Evolutionary conservation across 2,329 filamentous ascomycete species (phyloP).

Genomic region (Dactylellina haptotyla): DNA sequence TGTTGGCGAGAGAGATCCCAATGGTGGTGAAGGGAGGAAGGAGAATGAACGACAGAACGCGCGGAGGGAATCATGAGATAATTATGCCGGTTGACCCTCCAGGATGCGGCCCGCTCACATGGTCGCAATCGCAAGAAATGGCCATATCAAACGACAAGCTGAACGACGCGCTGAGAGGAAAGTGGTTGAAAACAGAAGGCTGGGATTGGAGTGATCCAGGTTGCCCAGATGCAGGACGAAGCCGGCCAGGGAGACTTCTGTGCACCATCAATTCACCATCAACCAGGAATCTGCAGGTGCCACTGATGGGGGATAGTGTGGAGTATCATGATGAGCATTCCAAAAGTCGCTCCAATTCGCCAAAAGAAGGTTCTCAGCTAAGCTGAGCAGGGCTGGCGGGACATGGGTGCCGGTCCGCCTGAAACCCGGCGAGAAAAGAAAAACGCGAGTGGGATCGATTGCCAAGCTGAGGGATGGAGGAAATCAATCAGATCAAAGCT

Average conservation of each 20-base stretch:
- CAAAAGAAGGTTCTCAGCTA: slow-evolving; percentile 17
- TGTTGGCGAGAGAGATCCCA: slow-evolving; percentile 4
- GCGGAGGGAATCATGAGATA: slow-evolving; percentile 43
- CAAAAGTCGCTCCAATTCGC: slow-evolving; percentile 35
- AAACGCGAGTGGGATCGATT: neutral
- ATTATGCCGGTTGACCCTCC: slow-evolving; percentile 20
- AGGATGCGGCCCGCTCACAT: slow-evolving; percentile 19
- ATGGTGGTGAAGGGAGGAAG: slow-evolving; percentile 1
- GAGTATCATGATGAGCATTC: slow-evolving; percentile 51
- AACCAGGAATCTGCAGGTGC: slow-evolving; percentile 53
- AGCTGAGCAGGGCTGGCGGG: slow-evolving; percentile 12
- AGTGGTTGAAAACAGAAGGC: slow-evolving; percentile 45
- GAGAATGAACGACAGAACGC: neutral
- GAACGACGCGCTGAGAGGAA: slow-evolving; percentile 18
- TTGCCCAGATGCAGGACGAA: slow-evolving; percentile 50
- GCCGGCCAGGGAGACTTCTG: slow-evolving; percentile 21
- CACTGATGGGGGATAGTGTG: slow-evolving; percentile 44
- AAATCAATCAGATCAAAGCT: neutral
- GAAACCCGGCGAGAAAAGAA: slow-evolving; percentile 40
- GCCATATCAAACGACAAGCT: slow-evolving; percentile 22
- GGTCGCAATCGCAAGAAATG: slow-evolving; percentile 29
- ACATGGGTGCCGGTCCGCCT: slow-evolving; percentile 53
- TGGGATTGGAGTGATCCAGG: slow-evolving; percentile 40
- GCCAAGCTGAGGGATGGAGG: neutral
- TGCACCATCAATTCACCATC: slow-evolving; percentile 28